Evolutionary conservation across 176 grass and related monocot genomes (phyloP).

Genomic region (Eragrostis curvula): DNA sequence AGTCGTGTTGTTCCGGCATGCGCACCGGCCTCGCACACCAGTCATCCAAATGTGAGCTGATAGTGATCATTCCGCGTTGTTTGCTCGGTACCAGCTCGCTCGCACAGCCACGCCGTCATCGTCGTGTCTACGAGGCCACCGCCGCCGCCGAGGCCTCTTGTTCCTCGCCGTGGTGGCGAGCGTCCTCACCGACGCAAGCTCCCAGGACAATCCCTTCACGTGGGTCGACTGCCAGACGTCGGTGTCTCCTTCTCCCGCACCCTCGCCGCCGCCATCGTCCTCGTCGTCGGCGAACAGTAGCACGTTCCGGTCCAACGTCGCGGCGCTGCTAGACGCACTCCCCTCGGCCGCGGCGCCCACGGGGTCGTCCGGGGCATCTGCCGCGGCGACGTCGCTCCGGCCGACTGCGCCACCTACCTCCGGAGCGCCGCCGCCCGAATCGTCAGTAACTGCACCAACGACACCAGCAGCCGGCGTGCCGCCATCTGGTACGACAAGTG

Average conservation of each 20-base stretch:
- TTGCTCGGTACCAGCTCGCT: too few species aligned
- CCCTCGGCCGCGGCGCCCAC: background rate
- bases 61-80: too few species aligned
- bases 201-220: background rate
- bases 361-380: background rate
- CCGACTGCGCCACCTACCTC: background rate
- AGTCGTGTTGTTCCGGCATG: too few species aligned
- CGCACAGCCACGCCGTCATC: background rate
- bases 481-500: background rate
- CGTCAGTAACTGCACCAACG: background rate
- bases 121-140: background rate
- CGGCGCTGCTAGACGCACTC: background rate
- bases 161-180: background rate
- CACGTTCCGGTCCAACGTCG: constrained; percentile 6
- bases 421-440: background rate
- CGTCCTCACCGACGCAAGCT: background rate
- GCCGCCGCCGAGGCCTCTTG: background rate
- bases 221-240: background rate
- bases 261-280: background rate
- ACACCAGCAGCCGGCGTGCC: background rate
- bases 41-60: too few species aligned
- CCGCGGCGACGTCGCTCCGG: background rate
- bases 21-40: too few species aligned
- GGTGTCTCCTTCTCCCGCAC: background rate
- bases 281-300: background rate